Evolutionary conservation across 2,329 filamentous ascomycete species (phyloP).

Genomic region (Claviceps purpurea): DNA sequence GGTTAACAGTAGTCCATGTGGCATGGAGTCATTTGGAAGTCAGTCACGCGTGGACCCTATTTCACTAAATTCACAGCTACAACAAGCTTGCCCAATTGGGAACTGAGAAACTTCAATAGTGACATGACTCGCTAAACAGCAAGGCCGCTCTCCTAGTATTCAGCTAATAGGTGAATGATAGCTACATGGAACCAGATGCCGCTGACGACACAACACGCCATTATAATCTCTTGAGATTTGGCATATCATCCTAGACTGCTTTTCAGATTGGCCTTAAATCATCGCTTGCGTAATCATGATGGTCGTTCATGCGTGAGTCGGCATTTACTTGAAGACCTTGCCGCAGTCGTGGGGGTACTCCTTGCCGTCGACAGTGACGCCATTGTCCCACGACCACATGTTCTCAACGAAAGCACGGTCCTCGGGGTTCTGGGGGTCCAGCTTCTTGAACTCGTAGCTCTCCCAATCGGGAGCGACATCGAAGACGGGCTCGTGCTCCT

Average conservation of each 20-base stretch:
- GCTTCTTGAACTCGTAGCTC: constrained; percentile 93
- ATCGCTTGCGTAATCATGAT: not conserved
- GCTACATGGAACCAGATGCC: not conserved
- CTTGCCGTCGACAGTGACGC: constrained; percentile 70
- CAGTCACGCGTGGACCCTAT: no score
- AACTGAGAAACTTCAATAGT: no score
- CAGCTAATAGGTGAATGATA: no score
- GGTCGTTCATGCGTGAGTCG: constrained; percentile 16
- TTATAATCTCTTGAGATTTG: no score
- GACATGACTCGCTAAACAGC: no score
- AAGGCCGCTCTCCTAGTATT: no score
- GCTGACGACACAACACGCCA: no score
- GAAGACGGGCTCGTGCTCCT: constrained; percentile 76
- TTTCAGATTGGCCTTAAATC: constrained; percentile 9
- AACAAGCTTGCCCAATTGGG: no score
- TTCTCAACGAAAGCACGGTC: constrained; percentile 77
- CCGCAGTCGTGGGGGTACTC: constrained; percentile 77
- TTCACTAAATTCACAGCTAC: no score
- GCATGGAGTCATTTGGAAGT: no score
- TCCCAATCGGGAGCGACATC: constrained; percentile 96
- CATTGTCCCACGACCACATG: constrained; percentile 87
- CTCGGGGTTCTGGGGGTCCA: constrained; percentile 74
- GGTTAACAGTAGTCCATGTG: no score
- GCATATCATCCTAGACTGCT: constrained; percentile 1
- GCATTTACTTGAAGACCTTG: constrained; percentile 94